Conservation (phyloP, 2,329 filamentous ascomycete genomes). For the Scorias spongiosa region DNA sequence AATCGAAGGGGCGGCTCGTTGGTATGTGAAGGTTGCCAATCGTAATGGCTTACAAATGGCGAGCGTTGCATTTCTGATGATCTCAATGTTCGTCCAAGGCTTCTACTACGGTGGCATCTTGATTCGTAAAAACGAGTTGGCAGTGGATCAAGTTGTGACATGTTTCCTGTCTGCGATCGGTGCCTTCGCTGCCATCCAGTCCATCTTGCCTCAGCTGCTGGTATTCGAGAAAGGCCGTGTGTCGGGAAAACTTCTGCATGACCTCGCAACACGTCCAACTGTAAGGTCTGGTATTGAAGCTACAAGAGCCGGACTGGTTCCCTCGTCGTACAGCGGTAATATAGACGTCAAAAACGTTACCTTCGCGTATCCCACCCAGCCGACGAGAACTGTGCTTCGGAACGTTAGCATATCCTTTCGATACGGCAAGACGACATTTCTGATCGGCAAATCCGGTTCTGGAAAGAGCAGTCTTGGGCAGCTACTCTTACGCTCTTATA, state of each 20-base stretch:
- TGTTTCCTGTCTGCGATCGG: constrained; percentile 73
- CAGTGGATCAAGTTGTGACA: constrained; percentile 56
- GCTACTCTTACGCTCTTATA: constrained; percentile 65
- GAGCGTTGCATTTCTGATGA: constrained; percentile 56
- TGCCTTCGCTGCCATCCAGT: constrained; percentile 59
- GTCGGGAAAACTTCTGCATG: constrained; percentile 50
- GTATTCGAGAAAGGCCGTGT: constrained; percentile 65
- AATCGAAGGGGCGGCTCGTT: constrained; percentile 42
- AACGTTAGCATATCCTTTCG: constrained; percentile 54
- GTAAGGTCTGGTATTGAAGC: constrained; percentile 6
- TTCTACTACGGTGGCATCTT: constrained; percentile 77
- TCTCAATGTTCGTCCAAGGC: constrained; percentile 69
- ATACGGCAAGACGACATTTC: constrained; percentile 57
- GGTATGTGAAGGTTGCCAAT: constrained; percentile 54
- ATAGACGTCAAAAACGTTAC: constrained; percentile 51
- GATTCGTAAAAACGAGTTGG: constrained; percentile 42
- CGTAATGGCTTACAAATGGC: constrained; percentile 58
- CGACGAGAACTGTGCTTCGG: constrained; percentile 42
- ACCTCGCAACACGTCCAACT: constrained; percentile 24
- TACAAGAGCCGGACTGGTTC: constrained; percentile 10
- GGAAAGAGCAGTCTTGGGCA: constrained; percentile 83
- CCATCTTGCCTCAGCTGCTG: constrained; percentile 60
- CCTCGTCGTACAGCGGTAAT: constrained; percentile 42
- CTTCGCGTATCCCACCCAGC: constrained; percentile 56
- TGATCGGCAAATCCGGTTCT: constrained; percentile 76